Evolutionary conservation across 2,329 filamentous ascomycete species (phyloP), one percentile per base, ranked within the genome.

Genomic region (Alternaria burnsii): DNA sequence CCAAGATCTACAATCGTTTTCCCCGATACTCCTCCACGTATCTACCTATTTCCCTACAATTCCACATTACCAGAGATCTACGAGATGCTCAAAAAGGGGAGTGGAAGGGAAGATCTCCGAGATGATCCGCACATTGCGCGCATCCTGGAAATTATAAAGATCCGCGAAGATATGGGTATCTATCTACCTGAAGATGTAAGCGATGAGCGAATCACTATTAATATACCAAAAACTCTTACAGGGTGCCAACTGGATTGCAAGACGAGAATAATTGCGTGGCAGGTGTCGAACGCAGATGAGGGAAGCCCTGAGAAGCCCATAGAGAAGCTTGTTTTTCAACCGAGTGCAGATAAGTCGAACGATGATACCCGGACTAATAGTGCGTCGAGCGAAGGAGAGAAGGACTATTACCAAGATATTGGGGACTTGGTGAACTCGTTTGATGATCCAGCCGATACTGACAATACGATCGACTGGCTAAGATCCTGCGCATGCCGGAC

Each of bases 81-180:
- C 2, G 22, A 61, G 5, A 59, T 63, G 12, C 55, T 72, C 0
- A 22, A 62, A 20, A 24, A 43, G 53, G 8, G 18, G 43, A 28
- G 24, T 20, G 3, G 14, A 52, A 10, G 47, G 47, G 7, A 40
- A 16, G n/a, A 40, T 10, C 47, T 46, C 4, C 52, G 55, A 30
- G 12, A 48, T 1, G 58, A 66, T 22, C 26, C 43, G 4, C 41
- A 44, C 16, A 16, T 53, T 8, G 18, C 14, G 0, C 59, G 56
- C n/a, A 43, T 70, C 30, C 34, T 62, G 18, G 48, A 66, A 14
- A 69, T 69, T 12, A 46, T 71, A 20, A 51, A 64, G 11, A 51
- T 55, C 8, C 58, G 65, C 26, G 59, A 62, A 10, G 42, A 55
- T 8, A 55, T 61, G 38, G 62, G 63, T 3, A 51, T 69, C 5